A percentile compares a stretch with the other conserved stretches of the same genome.
These are phyloP conservation scores for Schrenkiella parvula DNA, from an alignment of 345 rosid genomes.

Conservation along the genomic window DNA sequence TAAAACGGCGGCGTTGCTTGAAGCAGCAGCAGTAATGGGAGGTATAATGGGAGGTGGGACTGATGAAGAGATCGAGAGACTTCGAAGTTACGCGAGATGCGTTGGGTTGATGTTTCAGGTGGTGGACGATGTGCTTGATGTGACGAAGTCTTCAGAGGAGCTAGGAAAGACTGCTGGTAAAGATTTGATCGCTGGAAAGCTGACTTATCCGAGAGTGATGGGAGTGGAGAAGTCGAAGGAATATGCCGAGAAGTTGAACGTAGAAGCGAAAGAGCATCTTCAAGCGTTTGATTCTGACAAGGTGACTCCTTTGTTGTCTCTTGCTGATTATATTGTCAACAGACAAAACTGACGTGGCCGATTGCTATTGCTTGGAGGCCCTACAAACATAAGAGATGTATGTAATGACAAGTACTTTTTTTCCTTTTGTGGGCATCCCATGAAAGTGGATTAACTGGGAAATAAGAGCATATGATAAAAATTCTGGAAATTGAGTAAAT, in stretches of 20 bases:
- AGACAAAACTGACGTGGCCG: neutral
- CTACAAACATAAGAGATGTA: too few relatives aligned
- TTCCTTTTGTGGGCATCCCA: too few relatives aligned
- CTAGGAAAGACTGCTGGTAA: slow-evolving; percentile 79
- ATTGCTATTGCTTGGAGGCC: neutral
- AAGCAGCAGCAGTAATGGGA: slow-evolving; percentile 53
- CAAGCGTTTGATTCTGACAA: slow-evolving; percentile 44
- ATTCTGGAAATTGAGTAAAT: too few relatives aligned
- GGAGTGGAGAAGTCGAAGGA: slow-evolving; percentile 57
- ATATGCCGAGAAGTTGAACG: slow-evolving; percentile 45
- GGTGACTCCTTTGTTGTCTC: slow-evolving; percentile 60
- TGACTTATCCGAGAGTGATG: slow-evolving; percentile 59
- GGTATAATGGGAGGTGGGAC: slow-evolving; percentile 12
- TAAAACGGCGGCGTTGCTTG: slow-evolving; percentile 66
- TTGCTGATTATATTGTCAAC: slow-evolving; percentile 50
- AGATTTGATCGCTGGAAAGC: slow-evolving; percentile 58
- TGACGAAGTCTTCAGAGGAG: slow-evolving; percentile 59
- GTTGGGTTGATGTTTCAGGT: slow-evolving; percentile 66
- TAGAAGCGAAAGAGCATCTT: slow-evolving; percentile 46
- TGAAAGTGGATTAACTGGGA: neutral
- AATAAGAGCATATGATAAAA: too few relatives aligned
- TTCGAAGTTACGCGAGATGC: slow-evolving; percentile 56
- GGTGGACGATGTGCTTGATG: slow-evolving; percentile 79
- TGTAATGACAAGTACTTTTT: too few relatives aligned
- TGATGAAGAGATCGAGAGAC: slow-evolving; percentile 52